Evolutionary conservation across 345 rosid species (phyloP).

Genomic region (Hibiscus mutabilis): DNA sequence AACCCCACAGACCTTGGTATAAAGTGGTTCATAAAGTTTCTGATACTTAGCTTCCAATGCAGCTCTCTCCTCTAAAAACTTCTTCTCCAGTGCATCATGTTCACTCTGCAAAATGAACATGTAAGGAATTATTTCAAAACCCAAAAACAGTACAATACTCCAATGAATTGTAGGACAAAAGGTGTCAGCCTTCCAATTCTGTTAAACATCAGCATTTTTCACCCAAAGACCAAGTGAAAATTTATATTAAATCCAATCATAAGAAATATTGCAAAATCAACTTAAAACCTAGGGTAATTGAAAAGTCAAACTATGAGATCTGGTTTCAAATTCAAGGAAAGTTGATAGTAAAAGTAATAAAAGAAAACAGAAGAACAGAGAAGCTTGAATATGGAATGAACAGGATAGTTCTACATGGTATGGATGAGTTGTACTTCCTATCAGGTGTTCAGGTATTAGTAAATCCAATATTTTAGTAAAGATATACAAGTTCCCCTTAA

Average conservation of each 20-base stretch:
- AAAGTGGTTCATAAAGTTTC: constrained; percentile 72
- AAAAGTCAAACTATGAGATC: not conserved
- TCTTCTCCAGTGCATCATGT: constrained; percentile 74
- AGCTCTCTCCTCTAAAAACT: constrained; percentile 85
- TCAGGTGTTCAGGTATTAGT: too few species aligned
- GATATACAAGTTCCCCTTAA: too few species aligned
- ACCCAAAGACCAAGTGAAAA: not conserved
- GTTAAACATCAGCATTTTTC: not conserved
- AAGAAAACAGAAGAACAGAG: not conserved
- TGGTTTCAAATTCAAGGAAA: not conserved
- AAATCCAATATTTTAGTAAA: too few species aligned
- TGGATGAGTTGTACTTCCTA: too few species aligned
- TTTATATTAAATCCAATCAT: not conserved
- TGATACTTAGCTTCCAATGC: constrained; percentile 86
- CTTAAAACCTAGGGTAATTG: not conserved
- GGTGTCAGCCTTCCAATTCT: not conserved
- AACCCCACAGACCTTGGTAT: constrained; percentile 44
- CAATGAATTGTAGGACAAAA: not conserved
- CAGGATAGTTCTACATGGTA: too few species aligned
- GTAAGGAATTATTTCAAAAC: not conserved
- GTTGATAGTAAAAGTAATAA: not conserved
- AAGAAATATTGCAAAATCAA: not conserved
- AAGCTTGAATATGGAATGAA: not conserved
- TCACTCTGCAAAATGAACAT: constrained; percentile 42
- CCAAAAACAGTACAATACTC: not conserved